Conservation (phyloP, 371 early-diverging fungal genomes). For the Actinomucor elegans region DNA sequence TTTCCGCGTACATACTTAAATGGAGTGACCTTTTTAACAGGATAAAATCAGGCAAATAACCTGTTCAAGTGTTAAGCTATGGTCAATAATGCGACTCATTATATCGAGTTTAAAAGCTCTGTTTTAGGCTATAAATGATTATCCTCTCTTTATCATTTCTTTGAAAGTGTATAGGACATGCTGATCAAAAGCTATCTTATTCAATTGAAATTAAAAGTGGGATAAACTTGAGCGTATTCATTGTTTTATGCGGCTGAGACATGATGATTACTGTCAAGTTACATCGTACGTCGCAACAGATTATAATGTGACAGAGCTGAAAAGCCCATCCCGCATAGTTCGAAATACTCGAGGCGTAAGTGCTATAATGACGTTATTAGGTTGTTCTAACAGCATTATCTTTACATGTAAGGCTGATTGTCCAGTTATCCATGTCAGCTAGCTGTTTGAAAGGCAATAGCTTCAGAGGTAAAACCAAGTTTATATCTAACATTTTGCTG, state of each 20-base stretch:
- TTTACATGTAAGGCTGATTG: neutral
- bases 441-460: slow-evolving; percentile 1
- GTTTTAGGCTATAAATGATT: neutral
- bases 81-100: slow-evolving; percentile 1
- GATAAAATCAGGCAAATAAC: neutral
- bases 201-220: neutral
- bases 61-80: neutral
- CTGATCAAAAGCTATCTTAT: neutral
- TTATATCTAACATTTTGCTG: neutral
- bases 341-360: neutral
- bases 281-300: neutral
- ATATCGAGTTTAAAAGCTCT: neutral
- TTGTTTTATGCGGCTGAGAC: neutral
- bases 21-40: too few species aligned
- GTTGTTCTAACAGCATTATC: neutral
- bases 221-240: neutral
- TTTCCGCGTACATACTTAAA: too few species aligned
- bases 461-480: neutral
- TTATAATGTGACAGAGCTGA: slow-evolving; percentile 3
- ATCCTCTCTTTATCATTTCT: neutral
- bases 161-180: neutral
- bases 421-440: neutral
- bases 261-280: neutral
- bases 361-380: neutral
- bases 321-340: neutral